Evolutionary conservation across 2,329 filamentous ascomycete species (phyloP).

Genomic region (Cladosporium velox): DNA sequence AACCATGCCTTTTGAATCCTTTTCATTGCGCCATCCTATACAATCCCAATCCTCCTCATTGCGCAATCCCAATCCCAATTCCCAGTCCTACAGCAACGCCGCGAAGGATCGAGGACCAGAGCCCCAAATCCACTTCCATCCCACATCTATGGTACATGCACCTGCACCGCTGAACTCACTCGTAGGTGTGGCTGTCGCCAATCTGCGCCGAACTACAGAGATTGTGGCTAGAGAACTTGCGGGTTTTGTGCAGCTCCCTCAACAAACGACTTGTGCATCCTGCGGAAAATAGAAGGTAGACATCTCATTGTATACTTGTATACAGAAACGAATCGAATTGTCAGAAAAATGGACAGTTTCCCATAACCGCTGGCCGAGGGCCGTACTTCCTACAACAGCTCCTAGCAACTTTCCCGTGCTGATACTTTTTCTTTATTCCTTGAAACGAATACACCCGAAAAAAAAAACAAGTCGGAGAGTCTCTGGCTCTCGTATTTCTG

Average conservation of each 20-base stretch:
- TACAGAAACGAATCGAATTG: no score
- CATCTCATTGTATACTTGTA: no score
- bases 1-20: background rate
- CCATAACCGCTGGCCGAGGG: no score
- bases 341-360: no score
- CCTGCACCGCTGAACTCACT: background rate
- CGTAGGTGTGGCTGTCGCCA: background rate
- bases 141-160: background rate
- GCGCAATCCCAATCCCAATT: no score
- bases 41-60: background rate
- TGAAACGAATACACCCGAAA: no score
- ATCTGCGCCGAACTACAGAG: no score
- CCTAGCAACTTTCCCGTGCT: no score
- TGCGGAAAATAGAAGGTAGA: no score
- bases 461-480: background rate
- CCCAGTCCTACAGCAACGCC: background rate
- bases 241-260: no score
- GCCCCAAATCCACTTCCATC: background rate
- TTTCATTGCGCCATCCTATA: background rate
- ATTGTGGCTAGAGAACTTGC: background rate
- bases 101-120: background rate
- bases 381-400: background rate
- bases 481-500: background rate
- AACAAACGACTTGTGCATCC: no score
- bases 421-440: no score